Percentiles rank a stretch among this genome's conserved stretches.
phyloP scores from a whole-genome alignment of 192 early-diverging fungal genomes.

The Gaertneriomyces semiglobifer region DNA sequence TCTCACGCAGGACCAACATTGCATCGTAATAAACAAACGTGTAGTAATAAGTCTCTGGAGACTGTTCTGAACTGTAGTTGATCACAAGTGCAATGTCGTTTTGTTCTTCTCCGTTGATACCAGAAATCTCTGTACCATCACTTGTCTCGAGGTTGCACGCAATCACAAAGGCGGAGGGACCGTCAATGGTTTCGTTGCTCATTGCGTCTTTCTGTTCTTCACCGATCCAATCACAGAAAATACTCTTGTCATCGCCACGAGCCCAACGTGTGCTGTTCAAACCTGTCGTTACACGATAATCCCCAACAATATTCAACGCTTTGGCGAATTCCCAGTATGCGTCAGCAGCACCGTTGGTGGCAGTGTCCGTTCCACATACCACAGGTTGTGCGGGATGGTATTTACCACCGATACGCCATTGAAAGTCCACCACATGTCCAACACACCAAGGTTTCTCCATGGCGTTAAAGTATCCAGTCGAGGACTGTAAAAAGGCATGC shows the following conservation, averaged over 20 bases:
- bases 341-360: neutral
- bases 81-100: neutral
- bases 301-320: conserved; percentile 1
- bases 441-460: too few species aligned
- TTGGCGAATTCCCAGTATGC: conserved; percentile 3
- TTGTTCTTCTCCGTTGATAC: conserved; percentile 6
- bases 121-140: neutral
- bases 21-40: neutral
- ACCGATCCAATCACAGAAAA: too few species aligned
- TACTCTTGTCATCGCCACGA: neutral
- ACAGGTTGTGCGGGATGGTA: neutral
- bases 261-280: conserved; percentile 5
- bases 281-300: neutral
- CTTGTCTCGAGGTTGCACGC: neutral
- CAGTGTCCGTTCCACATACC: neutral
- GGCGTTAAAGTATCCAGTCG: neutral
- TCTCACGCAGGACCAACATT: conserved; percentile 1
- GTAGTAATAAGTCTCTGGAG: neutral
- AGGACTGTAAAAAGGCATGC: neutral
- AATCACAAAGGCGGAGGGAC: neutral
- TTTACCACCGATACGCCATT: neutral
- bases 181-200: neutral
- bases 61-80: neutral
- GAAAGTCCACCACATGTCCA: neutral
- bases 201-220: neutral